Base-by-base conservation (phyloP, 495 filamentous ascomycete genomes). In the Cercophora sp. region DNA sequence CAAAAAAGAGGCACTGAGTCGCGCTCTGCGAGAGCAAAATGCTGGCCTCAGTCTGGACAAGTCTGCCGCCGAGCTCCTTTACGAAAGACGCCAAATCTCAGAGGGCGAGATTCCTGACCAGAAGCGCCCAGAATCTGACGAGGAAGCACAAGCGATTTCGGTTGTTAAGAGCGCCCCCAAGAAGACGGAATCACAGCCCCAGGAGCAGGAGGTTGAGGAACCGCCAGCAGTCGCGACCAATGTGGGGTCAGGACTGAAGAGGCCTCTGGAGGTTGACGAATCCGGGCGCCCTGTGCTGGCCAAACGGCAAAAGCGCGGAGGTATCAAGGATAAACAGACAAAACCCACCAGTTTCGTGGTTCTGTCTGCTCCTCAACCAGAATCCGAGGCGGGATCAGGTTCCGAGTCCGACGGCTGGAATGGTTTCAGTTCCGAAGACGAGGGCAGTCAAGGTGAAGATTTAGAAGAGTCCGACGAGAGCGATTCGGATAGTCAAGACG, bases 201-300 rank as follows among this genome's bases (percentile, higher is more conserved):
- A n/a, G n/a, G n/a, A n/a, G n/a, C n/a, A n/a, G n/a, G 52, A 5
- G 42, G 57, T n/a, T 50, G 47, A 49, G 10, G 23, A 26, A 29
- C 5, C 24, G 24, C 39, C 51, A 55, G 22, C 35, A 42, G 48
- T 22, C 32, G 10, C 48, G 37, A 47, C n/a, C n/a, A n/a, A n/a
- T n/a, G 61, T 83, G 54, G 93, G 93, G 26, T 86, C 83, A 60
- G 93, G 93, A 8, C 66, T 98, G 43, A 97, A 96, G 63, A 81
- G 91, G 41, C 87, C 91, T 13, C 74, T 97, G 16, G 88, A 95
- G 25, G 40, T 86, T 5, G 89, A 89, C 54, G 78, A 85, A 11
- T 81, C 82, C 42, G 91, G 91, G 4, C 83, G 80, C 31, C 93
- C 91, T 1, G 69, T 94, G 10, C 79, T 97, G 45, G 86, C 86